Evolutionary conservation across 2,329 filamentous ascomycete species (phyloP), one percentile per base, ranked within the genome.

Genomic region (Alternaria sp.): DNA sequence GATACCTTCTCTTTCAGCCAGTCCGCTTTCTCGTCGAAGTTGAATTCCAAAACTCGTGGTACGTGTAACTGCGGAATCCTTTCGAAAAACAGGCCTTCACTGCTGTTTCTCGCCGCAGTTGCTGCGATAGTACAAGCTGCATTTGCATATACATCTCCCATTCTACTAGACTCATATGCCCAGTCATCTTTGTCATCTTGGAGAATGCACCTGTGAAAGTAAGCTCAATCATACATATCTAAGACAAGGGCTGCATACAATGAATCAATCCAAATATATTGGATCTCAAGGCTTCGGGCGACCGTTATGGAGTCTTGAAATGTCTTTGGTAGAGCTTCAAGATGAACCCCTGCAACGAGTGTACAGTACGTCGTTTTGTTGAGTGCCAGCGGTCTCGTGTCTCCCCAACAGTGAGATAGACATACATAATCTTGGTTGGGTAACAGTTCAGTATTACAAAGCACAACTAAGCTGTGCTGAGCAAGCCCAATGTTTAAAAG

Each of bases 21-120:
- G 11, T 10, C 9, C 9, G 28, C 28, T 5, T 30, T 11, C 28
- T 10, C 9, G 28, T 11, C 11, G 11, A 30, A 30, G 40, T 43
- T 14, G 20, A 43, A 25, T 10, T 11, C 5, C 6, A 10, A 12
- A 44, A 7, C 18, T 14, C 18, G 12, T 7, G 40, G 51, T 3
- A 2, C 0, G 2, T n/a, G 12, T 3, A n/a, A 10, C 2, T 8
- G 4, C 0, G 40, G 4, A 0, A 1, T 5, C 12, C 28, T 27
- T 2, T 44, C 14, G 8, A 25, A 32, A 2, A 54, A 44, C 0
- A 54, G 18, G 6, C 40, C 51, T 3, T n/a, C 9, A 7, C 11
- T 25, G 2, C 38, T 34, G n/a, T 18, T 18, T 3, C 12, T 5
- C 0, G 51, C 27, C 6, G 51, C 40, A 1, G 51, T 45, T 2